A percentile compares a stretch with the other conserved stretches of the same genome.
Evolutionary conservation across 2,329 filamentous ascomycete species (phyloP).

Genomic region (Lasiodiplodia hormozganensis): DNA sequence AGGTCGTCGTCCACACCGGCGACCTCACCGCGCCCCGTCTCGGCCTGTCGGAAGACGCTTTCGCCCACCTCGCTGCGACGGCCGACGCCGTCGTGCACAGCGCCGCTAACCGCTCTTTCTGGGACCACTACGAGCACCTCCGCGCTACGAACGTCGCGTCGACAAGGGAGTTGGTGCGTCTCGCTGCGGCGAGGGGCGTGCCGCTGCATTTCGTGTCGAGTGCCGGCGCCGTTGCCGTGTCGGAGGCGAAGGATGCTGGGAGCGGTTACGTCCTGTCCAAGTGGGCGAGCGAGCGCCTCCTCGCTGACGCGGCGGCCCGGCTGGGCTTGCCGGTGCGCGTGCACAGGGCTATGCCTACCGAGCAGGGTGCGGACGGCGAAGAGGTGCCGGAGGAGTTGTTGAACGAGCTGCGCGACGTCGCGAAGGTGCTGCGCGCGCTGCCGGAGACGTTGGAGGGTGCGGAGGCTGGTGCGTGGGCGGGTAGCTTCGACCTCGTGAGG

Average conservation of each 20-base stretch:
- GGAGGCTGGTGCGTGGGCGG: too few species aligned
- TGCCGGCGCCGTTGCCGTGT: too few species aligned
- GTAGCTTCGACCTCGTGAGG: too few species aligned
- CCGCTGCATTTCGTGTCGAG: constrained; percentile 35
- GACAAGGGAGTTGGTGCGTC: constrained; percentile 10
- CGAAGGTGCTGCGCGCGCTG: too few species aligned
- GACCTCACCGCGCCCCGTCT: constrained; percentile 44
- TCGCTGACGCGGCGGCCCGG: too few species aligned
- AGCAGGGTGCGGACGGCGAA: too few species aligned
- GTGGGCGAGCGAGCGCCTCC: too few species aligned
- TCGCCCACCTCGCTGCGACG: not conserved
- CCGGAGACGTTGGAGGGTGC: too few species aligned
- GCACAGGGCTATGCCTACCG: too few species aligned
- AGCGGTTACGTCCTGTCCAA: not conserved
- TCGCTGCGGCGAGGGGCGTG: constrained; percentile 27
- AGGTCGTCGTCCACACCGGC: constrained; percentile 37
- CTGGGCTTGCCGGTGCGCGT: too few species aligned
- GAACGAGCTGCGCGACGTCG: accelerated
- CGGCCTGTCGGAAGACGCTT: not conserved
- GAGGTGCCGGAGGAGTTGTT: too few species aligned
- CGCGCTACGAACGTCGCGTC: constrained; percentile 36
- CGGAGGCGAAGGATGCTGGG: not conserved
- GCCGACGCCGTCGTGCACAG: constrained; percentile 35
- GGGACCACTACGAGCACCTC: constrained; percentile 38
- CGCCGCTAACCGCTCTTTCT: constrained; percentile 36